phyloP scores from a whole-genome alignment of 2,329 filamentous ascomycete species.

The Bipolaris sorokiniana region DNA sequence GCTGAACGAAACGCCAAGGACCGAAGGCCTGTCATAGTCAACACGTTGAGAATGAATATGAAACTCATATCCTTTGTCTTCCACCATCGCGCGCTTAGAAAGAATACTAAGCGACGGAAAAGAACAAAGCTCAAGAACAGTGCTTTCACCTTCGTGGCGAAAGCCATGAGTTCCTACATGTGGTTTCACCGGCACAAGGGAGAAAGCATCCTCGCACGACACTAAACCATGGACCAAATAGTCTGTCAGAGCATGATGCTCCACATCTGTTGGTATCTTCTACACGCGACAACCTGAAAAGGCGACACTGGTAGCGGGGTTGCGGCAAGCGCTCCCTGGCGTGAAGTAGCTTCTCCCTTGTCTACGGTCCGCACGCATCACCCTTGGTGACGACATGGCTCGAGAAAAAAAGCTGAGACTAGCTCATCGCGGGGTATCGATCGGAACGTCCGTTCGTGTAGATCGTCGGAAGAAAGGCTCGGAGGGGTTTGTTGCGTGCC shows the following conservation, averaged over 20 bases:
- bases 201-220: constrained; percentile 29
- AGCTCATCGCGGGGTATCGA: constrained; percentile 6
- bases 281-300: constrained; percentile 33
- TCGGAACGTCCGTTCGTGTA: constrained; percentile 1
- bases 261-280: constrained; percentile 39
- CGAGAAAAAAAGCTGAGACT: constrained; percentile 1
- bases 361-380: constrained; percentile 17
- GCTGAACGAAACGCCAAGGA: constrained; percentile 16
- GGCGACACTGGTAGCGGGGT: constrained; percentile 34
- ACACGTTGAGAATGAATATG: constrained; percentile 6
- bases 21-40: constrained; percentile 20
- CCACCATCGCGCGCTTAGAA: constrained; percentile 14
- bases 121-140: not conserved
- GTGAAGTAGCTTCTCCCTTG: constrained; percentile 21
- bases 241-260: constrained; percentile 31
- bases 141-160: constrained; percentile 7
- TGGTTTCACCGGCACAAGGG: constrained; percentile 18
- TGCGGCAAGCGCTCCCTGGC: constrained; percentile 26
- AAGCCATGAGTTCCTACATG: constrained; percentile 23
- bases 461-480: not conserved
- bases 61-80: constrained; percentile 18
- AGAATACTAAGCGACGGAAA: constrained; percentile 13
- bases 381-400: constrained; percentile 9
- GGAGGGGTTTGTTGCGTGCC: not conserved
- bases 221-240: constrained; percentile 33